phyloP scores from a whole-genome alignment of 2,329 filamentous ascomycete species.

The Neofusicoccum sp. region DNA sequence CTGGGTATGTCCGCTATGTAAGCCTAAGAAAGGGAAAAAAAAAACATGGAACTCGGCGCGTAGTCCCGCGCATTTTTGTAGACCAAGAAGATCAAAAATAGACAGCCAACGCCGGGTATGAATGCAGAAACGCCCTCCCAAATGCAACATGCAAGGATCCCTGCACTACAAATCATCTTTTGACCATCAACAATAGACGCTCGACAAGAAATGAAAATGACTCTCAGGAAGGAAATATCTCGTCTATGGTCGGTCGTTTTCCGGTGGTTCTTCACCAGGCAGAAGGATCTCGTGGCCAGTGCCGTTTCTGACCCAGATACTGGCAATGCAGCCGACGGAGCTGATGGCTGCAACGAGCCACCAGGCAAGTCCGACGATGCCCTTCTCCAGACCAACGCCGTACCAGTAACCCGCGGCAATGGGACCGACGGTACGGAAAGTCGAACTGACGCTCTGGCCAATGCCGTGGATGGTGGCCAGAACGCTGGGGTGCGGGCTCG shows the following conservation, averaged over 20 bases:
- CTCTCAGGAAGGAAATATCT: neutral
- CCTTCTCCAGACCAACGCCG: constrained; percentile 52
- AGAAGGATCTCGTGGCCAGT: constrained; percentile 19
- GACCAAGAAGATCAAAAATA: neutral
- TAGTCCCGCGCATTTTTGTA: neutral
- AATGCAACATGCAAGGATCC: constrained; percentile 3
- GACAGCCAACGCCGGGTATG: neutral
- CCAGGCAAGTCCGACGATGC: constrained; percentile 57
- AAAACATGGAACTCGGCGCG: neutral
- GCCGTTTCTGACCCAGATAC: constrained; percentile 64
- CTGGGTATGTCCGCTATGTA: neutral
- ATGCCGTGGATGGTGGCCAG: constrained; percentile 60
- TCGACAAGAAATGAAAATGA: neutral
- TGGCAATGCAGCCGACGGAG: constrained; percentile 56
- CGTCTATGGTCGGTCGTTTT: constrained; percentile 2
- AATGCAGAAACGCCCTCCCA: constrained; percentile 14
- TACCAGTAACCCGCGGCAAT: constrained; percentile 55
- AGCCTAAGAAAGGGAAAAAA: neutral
- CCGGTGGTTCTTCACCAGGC: constrained; percentile 16
- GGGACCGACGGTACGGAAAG: constrained; percentile 56
- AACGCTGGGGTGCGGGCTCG: constrained; percentile 54
- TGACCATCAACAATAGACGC: neutral
- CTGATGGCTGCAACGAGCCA: constrained; percentile 57
- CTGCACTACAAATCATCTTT: neutral
- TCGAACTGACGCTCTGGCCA: constrained; percentile 55